Evolutionary conservation across 2,329 filamentous ascomycete genomes (phyloP).

Genomic region (Claviceps fusiformis): DNA sequence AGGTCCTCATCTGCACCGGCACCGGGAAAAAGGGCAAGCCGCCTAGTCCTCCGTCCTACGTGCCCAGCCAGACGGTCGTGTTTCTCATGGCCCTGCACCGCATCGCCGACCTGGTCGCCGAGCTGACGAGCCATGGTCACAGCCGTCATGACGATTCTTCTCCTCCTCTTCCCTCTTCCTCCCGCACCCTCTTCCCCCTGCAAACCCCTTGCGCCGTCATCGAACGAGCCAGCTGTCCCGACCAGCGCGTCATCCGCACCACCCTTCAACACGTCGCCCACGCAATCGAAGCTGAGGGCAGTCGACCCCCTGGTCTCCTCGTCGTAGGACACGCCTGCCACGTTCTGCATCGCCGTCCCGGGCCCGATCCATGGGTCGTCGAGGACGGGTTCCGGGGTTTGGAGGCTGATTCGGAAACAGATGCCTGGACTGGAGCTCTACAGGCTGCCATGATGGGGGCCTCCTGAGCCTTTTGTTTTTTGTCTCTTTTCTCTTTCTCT

Average conservation of each 20-base stretch:
- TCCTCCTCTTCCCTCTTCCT: background rate
- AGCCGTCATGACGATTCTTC: background rate
- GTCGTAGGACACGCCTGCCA: conserved; percentile 78
- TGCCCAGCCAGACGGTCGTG: conserved; percentile 67
- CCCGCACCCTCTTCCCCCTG: conserved; percentile 49
- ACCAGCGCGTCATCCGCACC: conserved; percentile 84
- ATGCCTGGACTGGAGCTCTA: background rate
- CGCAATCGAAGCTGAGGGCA: conserved; percentile 81
- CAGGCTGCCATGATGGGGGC: background rate
- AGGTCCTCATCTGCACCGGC: conserved; percentile 91
- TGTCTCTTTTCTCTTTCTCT: too few relatives aligned
- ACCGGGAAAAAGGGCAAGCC: conserved; percentile 82
- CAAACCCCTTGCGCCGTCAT: conserved; percentile 84
- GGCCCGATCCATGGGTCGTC: conserved; percentile 55
- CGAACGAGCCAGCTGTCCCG: conserved; percentile 84
- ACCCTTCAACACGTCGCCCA: conserved; percentile 66
- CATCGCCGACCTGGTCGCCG: conserved; percentile 57
- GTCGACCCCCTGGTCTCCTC: conserved; percentile 73
- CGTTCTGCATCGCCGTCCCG: conserved; percentile 41
- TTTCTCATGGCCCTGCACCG: conserved; percentile 94
- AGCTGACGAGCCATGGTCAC: conserved; percentile 30
- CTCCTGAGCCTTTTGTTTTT: too few relatives aligned
- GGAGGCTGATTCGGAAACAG: conserved; percentile 45
- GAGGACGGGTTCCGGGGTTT: conserved; percentile 77
- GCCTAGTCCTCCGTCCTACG: conserved; percentile 68